Evolutionary conservation across 768 basidiomycete species (phyloP).

Genomic region (Lanmaoa rubissima): DNA sequence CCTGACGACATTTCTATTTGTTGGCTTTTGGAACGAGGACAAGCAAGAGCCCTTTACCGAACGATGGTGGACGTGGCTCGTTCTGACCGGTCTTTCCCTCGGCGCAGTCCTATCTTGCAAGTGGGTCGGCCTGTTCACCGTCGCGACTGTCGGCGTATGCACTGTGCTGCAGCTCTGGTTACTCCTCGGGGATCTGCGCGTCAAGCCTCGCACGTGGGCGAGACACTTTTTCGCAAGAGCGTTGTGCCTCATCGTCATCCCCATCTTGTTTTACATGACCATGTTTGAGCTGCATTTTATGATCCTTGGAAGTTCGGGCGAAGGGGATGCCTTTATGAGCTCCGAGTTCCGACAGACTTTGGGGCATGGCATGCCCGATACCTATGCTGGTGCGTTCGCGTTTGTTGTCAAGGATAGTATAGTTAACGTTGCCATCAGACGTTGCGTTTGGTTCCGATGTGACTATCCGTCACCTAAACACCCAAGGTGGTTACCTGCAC

Average conservation of each 20-base stretch:
- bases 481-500: conserved; percentile 98
- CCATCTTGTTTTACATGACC: conserved; percentile 86
- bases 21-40: conserved; percentile 90
- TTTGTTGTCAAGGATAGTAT: neutral
- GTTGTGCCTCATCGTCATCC: conserved; percentile 83
- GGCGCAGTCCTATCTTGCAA: conserved; percentile 94
- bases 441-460: conserved; percentile 82
- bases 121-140: conserved; percentile 98
- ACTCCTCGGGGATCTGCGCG: conserved; percentile 81
- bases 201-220: conserved; percentile 72
- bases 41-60: conserved; percentile 78
- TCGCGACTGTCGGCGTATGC: conserved; percentile 86
- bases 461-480: conserved; percentile 87
- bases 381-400: conserved; percentile 70
- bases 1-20: conserved; percentile 82
- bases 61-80: conserved; percentile 92
- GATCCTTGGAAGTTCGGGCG: conserved; percentile 85
- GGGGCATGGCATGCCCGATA: conserved; percentile 86
- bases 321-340: conserved; percentile 99
- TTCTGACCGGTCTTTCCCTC: conserved; percentile 81
- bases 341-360: conserved; percentile 98
- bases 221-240: conserved; percentile 89
- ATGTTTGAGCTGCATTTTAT: conserved; percentile 97
- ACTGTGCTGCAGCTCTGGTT: conserved; percentile 87
- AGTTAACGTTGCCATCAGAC: conserved; percentile 44